Base-by-base conservation (phyloP, 495 filamentous ascomycete species). In the Penicillium paxilli region DNA sequence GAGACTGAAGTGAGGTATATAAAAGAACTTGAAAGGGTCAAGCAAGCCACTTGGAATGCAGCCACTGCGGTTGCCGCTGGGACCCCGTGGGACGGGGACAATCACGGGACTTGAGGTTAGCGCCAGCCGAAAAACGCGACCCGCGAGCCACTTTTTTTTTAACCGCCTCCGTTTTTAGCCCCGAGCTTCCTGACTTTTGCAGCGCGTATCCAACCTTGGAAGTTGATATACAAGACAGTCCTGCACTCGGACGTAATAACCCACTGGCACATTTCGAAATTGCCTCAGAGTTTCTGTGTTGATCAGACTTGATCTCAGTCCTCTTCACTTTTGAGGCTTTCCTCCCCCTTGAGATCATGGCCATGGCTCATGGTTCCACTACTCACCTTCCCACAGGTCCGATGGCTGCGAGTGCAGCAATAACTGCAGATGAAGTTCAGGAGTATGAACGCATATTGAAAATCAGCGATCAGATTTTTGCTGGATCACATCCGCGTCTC, bases 391-490 rank as follows among this genome's bases (percentile, higher is more conserved):
- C 66, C 55, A 33, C 73, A 59, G 65, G 65, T 56, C 61, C 66
- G 54, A 56, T 64, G 47, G 41, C 70, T 59, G 37, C 62, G 40
- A 57, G 65, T 30, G 51, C 72, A 28, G 60, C 72, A 30, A 62
- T 68, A 52, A 47, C 49, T 42, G 46, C 44, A 21, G 56, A 74
- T 57, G 74, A 73, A 51, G 45, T 65, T n/a, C 56, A 62, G 47
- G 83, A 89, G 64, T 90, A 86, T 70, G 81, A 87, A 62, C 90
- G 87, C 65, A 86, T 96, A 60, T 66, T 92, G 49, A 80, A 72
- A 51, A 84, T 96, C 60, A 87, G 83, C 60, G 86, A 93, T 77
- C 81, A 87, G 44, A 81, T 96, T 51, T 79, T 88, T 68, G 78
- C 86, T 55, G 87, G 87, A 47, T 83, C 80, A 59, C 89, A 94